Conservation (phyloP, 495 filamentous ascomycete species). For the Xanthoparmelia taractica region DNA sequence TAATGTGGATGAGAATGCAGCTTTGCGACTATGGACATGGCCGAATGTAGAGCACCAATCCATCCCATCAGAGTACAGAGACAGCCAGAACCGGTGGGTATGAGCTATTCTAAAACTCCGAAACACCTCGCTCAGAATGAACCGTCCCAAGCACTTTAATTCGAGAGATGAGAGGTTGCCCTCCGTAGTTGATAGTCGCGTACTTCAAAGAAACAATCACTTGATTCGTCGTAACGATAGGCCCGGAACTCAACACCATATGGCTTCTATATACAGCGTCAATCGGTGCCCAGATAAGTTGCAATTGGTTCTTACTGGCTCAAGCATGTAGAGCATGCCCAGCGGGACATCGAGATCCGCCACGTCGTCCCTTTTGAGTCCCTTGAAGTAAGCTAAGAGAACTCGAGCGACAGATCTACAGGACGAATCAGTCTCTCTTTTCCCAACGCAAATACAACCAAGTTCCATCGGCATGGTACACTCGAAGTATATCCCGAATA, state of each 20-base stretch:
- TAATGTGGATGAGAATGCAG: too few relatives aligned
- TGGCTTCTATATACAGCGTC: conserved; percentile 52
- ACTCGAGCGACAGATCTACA: conserved; percentile 68
- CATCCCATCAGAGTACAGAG: background rate
- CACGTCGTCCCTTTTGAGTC: conserved; percentile 79
- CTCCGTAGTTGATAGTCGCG: conserved; percentile 65
- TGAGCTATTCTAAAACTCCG: conserved; percentile 7
- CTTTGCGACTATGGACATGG: too few relatives aligned
- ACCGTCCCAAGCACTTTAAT: background rate
- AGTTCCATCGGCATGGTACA: background rate
- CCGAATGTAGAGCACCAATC: background rate
- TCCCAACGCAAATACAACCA: background rate
- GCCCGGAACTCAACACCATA: conserved; percentile 96
- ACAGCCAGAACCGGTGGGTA: conserved; percentile 1
- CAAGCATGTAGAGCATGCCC: conserved; percentile 84
- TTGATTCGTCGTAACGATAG: conserved; percentile 72
- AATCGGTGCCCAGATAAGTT: background rate
- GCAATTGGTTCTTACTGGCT: conserved; percentile 48
- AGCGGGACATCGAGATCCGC: conserved; percentile 88
- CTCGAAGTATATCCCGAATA: background rate
- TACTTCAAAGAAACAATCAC: conserved; percentile 72
- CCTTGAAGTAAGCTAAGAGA: conserved; percentile 91
- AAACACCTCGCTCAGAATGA: conserved; percentile 16
- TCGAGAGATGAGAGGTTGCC: conserved; percentile 31
- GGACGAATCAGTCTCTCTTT: background rate